Percentiles rank a stretch among this genome's conserved stretches.
Evolutionary conservation across 352 stramenopile genomes (phyloP).

Genomic region (Pelagophyceae sp.): DNA sequence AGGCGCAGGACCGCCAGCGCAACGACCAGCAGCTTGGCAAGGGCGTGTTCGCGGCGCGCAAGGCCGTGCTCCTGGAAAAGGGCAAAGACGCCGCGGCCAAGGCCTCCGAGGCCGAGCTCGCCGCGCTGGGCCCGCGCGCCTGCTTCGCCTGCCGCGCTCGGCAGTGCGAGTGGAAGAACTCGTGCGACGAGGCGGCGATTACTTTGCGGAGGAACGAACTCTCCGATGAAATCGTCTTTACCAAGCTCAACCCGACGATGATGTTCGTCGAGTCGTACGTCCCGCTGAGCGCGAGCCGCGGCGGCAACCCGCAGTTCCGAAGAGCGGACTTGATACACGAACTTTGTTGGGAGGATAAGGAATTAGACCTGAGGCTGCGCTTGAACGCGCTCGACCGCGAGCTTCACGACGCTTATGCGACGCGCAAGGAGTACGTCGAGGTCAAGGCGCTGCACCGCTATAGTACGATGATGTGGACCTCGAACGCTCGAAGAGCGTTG

Average conservation of each 20-base stretch:
- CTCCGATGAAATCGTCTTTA: slow-evolving; percentile 25
- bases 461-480: slow-evolving; percentile 62
- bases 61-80: slow-evolving; percentile 29
- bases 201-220: slow-evolving; percentile 11
- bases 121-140: slow-evolving; percentile 56
- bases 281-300: slow-evolving; percentile 22
- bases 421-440: slow-evolving; percentile 66
- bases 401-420: slow-evolving; percentile 75
- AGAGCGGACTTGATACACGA: slow-evolving; percentile 44
- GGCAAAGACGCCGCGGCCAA: slow-evolving; percentile 43
- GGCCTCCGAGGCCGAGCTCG: slow-evolving; percentile 50
- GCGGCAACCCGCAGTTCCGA: slow-evolving; percentile 36
- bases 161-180: slow-evolving; percentile 32
- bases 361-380: slow-evolving; percentile 46
- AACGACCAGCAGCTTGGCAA: slow-evolving; percentile 25
- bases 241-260: slow-evolving; percentile 23
- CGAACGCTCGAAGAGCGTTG: slow-evolving; percentile 54
- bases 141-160: slow-evolving; percentile 63
- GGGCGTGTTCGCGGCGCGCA: slow-evolving; percentile 32
- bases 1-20: slow-evolving; percentile 16
- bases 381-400: slow-evolving; percentile 69
- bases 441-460: slow-evolving; percentile 79
- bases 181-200: slow-evolving; percentile 5
- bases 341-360: slow-evolving; percentile 38
- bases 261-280: slow-evolving; percentile 29